Conservation (phyloP, 139 green algal genomes). For the Chlorella sp. region DNA sequence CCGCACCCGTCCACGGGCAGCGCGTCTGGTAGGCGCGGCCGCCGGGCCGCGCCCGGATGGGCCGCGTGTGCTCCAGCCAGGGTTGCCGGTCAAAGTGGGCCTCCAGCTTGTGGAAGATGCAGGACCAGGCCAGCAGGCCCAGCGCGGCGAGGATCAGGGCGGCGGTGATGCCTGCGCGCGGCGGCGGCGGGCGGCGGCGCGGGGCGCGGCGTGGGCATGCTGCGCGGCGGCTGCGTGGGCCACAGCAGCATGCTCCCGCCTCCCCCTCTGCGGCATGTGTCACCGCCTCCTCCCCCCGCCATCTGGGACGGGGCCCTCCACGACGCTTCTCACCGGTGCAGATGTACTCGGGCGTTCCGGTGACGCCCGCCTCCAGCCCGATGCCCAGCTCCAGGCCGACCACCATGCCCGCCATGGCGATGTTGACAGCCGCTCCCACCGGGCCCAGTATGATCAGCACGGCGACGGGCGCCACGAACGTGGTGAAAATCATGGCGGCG, state of each 20-base stretch:
- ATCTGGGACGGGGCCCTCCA: too few species aligned
- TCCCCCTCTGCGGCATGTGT: too few species aligned
- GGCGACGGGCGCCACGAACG: background rate
- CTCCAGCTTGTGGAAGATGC: too few species aligned
- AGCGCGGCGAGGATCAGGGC: too few species aligned
- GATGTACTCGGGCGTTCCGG: background rate
- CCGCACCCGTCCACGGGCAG: background rate
- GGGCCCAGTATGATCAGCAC: background rate
- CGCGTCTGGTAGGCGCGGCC: background rate
- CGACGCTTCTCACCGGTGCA: background rate
- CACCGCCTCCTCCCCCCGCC: too few species aligned
- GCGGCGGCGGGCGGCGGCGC: too few species aligned
- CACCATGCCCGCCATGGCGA: conserved; percentile 1
- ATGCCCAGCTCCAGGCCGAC: conserved; percentile 12
- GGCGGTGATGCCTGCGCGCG: background rate
- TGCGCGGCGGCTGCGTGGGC: background rate
- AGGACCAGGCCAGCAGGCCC: too few species aligned
- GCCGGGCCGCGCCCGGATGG: background rate
- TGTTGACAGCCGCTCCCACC: background rate
- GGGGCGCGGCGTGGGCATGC: background rate
- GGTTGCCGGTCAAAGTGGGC: too few species aligned
- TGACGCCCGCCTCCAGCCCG: background rate
- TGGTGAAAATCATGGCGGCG: background rate
- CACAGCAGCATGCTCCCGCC: background rate
- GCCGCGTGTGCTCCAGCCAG: too few species aligned